These are phyloP conservation scores for Boletus semigastroideus DNA, from an alignment of 1,284 basidiomycete species.

Conservation along the genomic window DNA sequence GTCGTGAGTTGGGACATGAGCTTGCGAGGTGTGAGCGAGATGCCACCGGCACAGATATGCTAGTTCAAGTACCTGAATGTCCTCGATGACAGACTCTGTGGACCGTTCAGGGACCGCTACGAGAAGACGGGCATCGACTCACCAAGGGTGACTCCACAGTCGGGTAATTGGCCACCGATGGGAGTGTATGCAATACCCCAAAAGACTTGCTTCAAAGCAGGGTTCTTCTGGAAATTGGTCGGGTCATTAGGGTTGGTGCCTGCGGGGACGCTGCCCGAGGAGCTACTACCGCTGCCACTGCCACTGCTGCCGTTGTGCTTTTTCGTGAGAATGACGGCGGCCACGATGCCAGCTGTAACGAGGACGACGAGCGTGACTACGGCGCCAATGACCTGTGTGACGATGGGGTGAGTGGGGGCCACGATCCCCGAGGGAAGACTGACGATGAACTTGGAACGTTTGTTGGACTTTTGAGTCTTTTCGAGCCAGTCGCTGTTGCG, in stretches of 20 bases:
- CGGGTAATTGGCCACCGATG: constrained; percentile 48
- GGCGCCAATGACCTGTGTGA: constrained; percentile 35
- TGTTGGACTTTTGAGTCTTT: constrained; percentile 27
- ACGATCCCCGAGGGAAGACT: constrained; percentile 9
- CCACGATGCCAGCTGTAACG: constrained; percentile 29
- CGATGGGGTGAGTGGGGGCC: background rate
- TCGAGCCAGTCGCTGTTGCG: constrained; percentile 36
- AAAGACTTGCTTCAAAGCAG: constrained; percentile 60
- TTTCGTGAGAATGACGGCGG: constrained; percentile 35
- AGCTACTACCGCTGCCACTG: background rate
- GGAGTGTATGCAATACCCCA: constrained; percentile 79
- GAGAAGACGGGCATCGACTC: constrained; percentile 14
- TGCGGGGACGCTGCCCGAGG: constrained; percentile 24
- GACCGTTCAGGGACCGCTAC: constrained; percentile 2
- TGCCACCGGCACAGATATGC: background rate
- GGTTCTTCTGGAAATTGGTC: constrained; percentile 62
- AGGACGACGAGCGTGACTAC: constrained; percentile 28
- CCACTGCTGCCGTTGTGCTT: constrained; percentile 19
- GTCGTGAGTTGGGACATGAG: constrained; percentile 59
- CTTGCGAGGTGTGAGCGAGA: constrained; percentile 30
- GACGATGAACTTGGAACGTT: constrained; percentile 35
- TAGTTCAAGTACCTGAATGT: constrained; percentile 44
- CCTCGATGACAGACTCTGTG: constrained; percentile 45
- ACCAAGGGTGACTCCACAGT: constrained; percentile 51
- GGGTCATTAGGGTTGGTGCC: constrained; percentile 58